Evolutionary conservation across 2,329 filamentous ascomycete genomes (phyloP).

Genomic region (Sporothrix inflata): DNA sequence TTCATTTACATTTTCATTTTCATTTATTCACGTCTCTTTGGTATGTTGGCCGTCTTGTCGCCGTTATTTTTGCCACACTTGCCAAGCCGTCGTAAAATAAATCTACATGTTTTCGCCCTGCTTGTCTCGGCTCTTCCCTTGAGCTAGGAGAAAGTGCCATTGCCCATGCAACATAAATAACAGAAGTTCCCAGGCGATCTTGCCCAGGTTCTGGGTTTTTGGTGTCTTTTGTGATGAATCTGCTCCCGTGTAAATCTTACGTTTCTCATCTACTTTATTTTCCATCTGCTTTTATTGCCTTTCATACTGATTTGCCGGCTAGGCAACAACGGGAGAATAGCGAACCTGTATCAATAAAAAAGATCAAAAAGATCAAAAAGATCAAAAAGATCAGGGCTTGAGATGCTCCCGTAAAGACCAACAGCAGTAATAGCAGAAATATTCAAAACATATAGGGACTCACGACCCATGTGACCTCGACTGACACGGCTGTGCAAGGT

Average conservation of each 20-base stretch:
- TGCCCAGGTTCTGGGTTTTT: background rate
- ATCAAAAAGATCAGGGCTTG: background rate
- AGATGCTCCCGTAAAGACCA: background rate
- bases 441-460: background rate
- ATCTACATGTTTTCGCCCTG: background rate
- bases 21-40: background rate
- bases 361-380: background rate
- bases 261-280: background rate
- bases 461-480: background rate
- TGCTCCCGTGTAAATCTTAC: background rate
- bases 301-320: background rate
- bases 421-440: background rate
- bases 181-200: background rate
- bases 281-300: background rate
- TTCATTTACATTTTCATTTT: too few relatives aligned
- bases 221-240: background rate
- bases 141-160: background rate
- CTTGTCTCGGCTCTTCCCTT: conserved; percentile 17
- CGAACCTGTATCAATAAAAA: background rate
- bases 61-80: background rate
- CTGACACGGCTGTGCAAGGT: background rate
- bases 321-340: background rate
- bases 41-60: background rate
- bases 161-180: background rate
- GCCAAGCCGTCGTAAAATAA: background rate